Evolutionary conservation across 2,329 filamentous ascomycete genomes (phyloP).

Genomic region (Diaporthe sp.): DNA sequence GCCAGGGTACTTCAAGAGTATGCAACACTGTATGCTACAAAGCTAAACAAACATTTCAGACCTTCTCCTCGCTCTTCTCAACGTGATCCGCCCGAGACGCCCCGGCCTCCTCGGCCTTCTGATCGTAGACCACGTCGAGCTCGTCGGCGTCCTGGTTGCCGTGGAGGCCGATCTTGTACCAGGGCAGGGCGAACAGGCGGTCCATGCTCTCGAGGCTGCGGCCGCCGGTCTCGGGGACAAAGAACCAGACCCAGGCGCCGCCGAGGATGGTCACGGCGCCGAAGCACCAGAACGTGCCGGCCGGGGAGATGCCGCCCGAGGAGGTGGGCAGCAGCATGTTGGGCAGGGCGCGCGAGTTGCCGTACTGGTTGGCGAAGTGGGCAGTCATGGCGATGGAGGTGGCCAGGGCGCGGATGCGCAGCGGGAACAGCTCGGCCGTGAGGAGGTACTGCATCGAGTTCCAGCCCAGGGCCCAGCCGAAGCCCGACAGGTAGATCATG

Average conservation of each 20-base stretch:
- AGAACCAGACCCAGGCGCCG: constrained; percentile 79
- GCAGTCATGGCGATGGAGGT: constrained; percentile 82
- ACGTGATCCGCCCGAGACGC: constrained; percentile 54
- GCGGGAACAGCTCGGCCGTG: constrained; percentile 82
- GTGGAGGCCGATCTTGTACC: constrained; percentile 78
- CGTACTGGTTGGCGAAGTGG: constrained; percentile 85
- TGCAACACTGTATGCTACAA: neutral
- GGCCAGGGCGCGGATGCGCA: constrained; percentile 79
- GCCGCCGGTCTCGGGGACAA: constrained; percentile 80
- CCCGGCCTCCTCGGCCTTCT: constrained; percentile 57
- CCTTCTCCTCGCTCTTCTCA: constrained; percentile 48
- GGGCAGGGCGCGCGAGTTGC: constrained; percentile 81
- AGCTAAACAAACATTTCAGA: neutral
- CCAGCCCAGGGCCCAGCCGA: constrained; percentile 80
- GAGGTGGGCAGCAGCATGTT: constrained; percentile 74
- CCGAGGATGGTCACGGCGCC: constrained; percentile 76
- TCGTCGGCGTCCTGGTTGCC: constrained; percentile 67
- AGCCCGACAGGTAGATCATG: constrained; percentile 79
- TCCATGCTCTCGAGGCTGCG: constrained; percentile 79
- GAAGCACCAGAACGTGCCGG: constrained; percentile 85
- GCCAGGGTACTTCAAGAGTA: neutral
- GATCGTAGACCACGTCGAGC: constrained; percentile 58
- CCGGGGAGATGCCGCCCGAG: constrained; percentile 65
- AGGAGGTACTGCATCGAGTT: constrained; percentile 85
- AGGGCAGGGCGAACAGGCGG: constrained; percentile 77